Conservation (phyloP, 2,329 filamentous ascomycete species). For the Fusarium incarnatum region DNA sequence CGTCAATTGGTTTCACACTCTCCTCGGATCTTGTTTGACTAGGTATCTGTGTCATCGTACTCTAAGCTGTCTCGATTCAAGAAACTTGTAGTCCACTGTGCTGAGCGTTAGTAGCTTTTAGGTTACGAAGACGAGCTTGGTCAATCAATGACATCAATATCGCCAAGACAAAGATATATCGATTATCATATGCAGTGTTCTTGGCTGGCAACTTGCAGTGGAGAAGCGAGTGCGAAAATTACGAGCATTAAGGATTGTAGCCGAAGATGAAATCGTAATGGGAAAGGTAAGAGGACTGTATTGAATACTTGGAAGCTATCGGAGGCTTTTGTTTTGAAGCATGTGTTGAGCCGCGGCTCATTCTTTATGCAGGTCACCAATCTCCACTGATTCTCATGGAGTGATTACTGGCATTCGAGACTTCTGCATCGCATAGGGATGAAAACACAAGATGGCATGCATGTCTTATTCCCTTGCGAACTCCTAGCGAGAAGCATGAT, state of each 20-base stretch:
- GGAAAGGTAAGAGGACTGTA: not conserved
- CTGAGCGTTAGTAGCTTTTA: not conserved
- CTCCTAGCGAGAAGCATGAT: not conserved
- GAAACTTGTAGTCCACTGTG: not conserved
- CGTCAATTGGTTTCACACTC: not conserved
- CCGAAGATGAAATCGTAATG: not conserved
- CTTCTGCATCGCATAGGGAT: not conserved
- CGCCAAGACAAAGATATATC: conserved; percentile 10
- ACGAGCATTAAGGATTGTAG: not conserved
- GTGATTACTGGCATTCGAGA: conserved; percentile 9
- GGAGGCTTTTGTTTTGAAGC: not conserved
- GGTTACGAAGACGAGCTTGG: conserved; percentile 7
- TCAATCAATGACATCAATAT: conserved; percentile 33
- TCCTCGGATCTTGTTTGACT: not conserved
- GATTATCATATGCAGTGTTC: not conserved
- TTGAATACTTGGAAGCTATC: not conserved
- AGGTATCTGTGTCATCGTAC: not conserved
- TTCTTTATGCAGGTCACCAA: conserved; percentile 5
- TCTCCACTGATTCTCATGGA: conserved; percentile 17
- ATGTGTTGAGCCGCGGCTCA: conserved; percentile 21
- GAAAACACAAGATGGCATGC: not conserved
- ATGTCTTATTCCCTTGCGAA: not conserved
- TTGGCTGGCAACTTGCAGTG: not conserved
- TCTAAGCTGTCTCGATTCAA: not conserved
- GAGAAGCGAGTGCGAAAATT: not conserved